Conservation (phyloP, 2,329 filamentous ascomycete species). For the Diaporthe capsici region DNA sequence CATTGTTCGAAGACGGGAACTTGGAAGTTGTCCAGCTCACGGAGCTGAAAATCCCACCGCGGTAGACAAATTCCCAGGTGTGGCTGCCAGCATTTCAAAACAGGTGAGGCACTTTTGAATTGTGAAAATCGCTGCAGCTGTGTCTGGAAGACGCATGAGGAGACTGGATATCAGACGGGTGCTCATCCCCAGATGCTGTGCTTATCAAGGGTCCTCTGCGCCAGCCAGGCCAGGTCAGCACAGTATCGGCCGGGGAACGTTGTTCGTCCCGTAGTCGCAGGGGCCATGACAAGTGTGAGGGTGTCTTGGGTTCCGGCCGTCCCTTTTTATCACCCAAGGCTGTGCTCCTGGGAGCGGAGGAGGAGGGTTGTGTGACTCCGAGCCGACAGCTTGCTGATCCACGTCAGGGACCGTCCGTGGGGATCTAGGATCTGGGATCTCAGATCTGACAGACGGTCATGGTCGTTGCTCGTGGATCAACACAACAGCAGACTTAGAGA, state of each 20-base stretch:
- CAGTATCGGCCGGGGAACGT: neutral
- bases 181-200: neutral
- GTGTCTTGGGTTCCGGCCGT: neutral
- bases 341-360: neutral
- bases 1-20: neutral
- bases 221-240: neutral
- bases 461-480: neutral
- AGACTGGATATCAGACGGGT: neutral
- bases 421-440: neutral
- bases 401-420: neutral
- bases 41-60: neutral
- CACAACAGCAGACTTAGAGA: neutral
- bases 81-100: neutral
- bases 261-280: slow-evolving; percentile 13
- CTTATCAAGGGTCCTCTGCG: neutral
- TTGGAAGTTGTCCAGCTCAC: neutral
- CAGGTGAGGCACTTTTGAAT: neutral
- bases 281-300: neutral
- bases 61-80: neutral
- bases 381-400: slow-evolving; percentile 26
- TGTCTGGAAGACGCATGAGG: neutral
- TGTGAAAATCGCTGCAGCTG: neutral
- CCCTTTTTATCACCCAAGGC: neutral
- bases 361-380: slow-evolving; percentile 1
- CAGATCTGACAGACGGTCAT: neutral